Conservation (phyloP, 345 rosid genomes). For the Conringia planisiliqua region DNA sequence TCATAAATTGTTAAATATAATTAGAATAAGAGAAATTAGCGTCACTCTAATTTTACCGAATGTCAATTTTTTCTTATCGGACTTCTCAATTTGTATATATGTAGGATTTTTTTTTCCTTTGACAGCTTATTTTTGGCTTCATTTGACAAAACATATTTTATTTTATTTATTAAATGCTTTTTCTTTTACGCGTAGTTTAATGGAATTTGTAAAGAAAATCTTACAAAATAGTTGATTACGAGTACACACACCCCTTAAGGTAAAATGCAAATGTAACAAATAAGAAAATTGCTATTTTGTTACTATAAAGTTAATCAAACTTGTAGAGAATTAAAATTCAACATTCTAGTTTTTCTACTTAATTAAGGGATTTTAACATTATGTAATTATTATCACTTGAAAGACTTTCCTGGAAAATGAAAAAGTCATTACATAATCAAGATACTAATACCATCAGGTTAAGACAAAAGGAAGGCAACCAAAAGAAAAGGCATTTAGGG, state of each 20-base stretch:
- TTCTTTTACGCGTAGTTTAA: too few species aligned
- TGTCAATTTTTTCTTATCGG: neutral
- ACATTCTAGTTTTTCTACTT: neutral
- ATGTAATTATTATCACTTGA: neutral
- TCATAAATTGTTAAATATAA: neutral
- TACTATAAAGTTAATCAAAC: neutral
- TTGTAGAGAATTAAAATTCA: neutral
- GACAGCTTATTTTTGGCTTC: neutral
- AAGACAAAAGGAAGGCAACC: neutral
- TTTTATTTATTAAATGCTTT: too few species aligned
- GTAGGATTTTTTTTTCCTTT: neutral
- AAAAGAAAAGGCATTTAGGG: neutral
- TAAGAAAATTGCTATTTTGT: neutral
- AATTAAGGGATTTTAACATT: neutral
- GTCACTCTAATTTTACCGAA: neutral
- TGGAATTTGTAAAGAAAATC: neutral
- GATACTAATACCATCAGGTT: neutral
- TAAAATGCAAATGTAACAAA: neutral
- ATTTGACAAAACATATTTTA: too few species aligned
- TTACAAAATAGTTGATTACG: too few species aligned
- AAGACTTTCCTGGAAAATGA: neutral
- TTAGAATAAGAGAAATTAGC: neutral
- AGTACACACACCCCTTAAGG: too few species aligned
- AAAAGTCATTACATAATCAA: neutral
- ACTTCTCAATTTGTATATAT: neutral